Conservation (phyloP, 305 asterid species). For the Rubia tinctorum region DNA sequence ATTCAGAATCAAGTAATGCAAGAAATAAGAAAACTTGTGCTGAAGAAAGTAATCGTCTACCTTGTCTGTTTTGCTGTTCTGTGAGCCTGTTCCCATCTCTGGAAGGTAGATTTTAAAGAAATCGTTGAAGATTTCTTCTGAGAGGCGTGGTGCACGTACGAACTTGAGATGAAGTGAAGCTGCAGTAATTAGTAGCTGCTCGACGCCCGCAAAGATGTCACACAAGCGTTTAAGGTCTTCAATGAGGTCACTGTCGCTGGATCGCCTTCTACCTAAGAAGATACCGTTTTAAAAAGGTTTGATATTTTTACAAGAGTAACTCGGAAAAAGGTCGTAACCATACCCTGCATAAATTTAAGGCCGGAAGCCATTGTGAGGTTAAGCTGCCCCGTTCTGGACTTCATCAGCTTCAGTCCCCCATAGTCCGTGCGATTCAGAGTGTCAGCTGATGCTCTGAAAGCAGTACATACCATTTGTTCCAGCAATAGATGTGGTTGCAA, state of each 20-base stretch:
- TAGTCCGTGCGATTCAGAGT: conserved; percentile 67
- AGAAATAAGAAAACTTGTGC: not conserved
- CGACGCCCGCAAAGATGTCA: conserved; percentile 65
- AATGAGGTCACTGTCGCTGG: conserved; percentile 46
- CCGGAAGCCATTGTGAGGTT: conserved; percentile 66
- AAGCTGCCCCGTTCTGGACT: conserved; percentile 63
- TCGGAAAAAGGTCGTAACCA: not conserved
- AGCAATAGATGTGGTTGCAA: conserved; percentile 67
- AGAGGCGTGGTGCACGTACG: conserved; percentile 66
- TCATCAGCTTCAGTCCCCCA: conserved; percentile 68
- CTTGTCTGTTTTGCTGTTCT: conserved; percentile 36
- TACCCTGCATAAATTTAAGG: conserved; percentile 66
- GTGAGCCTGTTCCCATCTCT: conserved; percentile 61
- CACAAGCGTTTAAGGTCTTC: conserved; percentile 71
- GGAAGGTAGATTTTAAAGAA: conserved; percentile 63
- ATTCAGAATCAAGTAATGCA: not conserved
- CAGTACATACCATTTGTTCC: conserved; percentile 87
- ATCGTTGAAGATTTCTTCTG: conserved; percentile 62
- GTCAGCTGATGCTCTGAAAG: conserved; percentile 86
- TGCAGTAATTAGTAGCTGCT: conserved; percentile 64
- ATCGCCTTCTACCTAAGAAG: conserved; percentile 37
- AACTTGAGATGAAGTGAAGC: conserved; percentile 84
- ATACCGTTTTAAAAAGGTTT: conserved; percentile 13
- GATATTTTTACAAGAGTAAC: not conserved
- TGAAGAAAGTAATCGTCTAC: conserved; percentile 23